Evolutionary conservation across 306 rosid species (phyloP), one percentile per base, ranked within the genome.

Genomic region (Styphnolobium japonicum): DNA sequence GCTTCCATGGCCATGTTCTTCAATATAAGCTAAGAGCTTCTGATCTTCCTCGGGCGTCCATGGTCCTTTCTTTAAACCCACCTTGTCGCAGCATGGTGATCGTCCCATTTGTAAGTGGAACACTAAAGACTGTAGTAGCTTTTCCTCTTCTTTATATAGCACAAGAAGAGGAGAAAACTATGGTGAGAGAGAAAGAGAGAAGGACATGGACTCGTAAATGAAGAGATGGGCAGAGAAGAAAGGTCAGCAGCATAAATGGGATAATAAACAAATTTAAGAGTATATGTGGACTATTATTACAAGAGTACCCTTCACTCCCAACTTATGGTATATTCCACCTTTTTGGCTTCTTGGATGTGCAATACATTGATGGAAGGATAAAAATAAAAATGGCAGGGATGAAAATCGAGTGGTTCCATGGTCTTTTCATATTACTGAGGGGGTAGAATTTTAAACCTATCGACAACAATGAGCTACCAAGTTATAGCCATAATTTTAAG

Each of bases 41-140:
- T 96, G 99, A 79, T 96, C 99, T 88, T 96, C 99, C 81, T 96
- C 99, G 1, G 99, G 98, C 36, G 98, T 96, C 99, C 99, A 96
- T 48, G 99, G 99, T 15, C 99, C 99, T 89, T 93, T 96, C 94
- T 96, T 96, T 82, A 96, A 89, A 22, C 99, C 99, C 16, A 92
- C 96, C 78, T 96, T 96, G 86, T 96, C 99, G 48, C 98, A 96
- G 85, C 99, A 96, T 42, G 98, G 99, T 75, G 99, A 96, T 73
- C 99, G 81, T 72, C 99, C 99, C 99, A 96, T 95, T 82, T 79
- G 75, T 71, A 45, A 58, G 64, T 67, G 63, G 21, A 72, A 62
- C 63, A 66, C 86, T 80, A 67, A 75, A 69, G 76, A 76, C 56
- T 77, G 18, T 16, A 70, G 85, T 67, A 18, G 76, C 23, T 79